Percentiles rank a stretch among this genome's conserved stretches.
Conservation (phyloP, 1,284 basidiomycete species). For the Cryptococcus sp. region DNA sequence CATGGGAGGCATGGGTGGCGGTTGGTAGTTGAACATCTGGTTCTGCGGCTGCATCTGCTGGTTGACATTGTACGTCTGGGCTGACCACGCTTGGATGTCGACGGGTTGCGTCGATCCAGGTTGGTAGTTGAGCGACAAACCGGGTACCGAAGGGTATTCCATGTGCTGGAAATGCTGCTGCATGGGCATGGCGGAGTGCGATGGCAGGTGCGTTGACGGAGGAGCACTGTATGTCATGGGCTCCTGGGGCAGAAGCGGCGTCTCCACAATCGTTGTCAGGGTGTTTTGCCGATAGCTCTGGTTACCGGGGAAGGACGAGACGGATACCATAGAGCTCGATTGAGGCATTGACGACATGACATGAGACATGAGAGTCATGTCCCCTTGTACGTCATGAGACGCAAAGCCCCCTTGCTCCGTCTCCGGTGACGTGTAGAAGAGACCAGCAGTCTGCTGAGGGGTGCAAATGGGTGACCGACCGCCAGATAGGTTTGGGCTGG, state of each 20-base stretch:
- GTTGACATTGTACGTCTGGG: constrained; percentile 16
- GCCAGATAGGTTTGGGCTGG: constrained; percentile 20
- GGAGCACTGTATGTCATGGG: constrained; percentile 14
- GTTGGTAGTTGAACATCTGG: constrained; percentile 1
- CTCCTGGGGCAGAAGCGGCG: constrained; percentile 17
- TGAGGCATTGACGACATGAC: constrained; percentile 15
- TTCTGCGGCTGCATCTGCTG: constrained; percentile 4
- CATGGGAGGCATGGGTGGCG: constrained; percentile 9
- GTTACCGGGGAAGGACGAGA: constrained; percentile 21
- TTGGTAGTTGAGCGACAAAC: constrained; percentile 16
- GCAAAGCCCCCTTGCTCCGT: constrained; percentile 18
- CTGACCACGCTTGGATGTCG: constrained; percentile 24
- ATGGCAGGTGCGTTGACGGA: constrained; percentile 10
- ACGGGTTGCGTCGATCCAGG: constrained; percentile 13
- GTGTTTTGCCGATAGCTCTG: constrained; percentile 18
- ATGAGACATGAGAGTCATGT: constrained; percentile 23
- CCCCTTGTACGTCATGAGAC: constrained; percentile 13
- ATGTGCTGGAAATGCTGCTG: constrained; percentile 18
- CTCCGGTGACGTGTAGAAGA: constrained; percentile 23
- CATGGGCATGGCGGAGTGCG: constrained; percentile 10
- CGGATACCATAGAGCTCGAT: constrained; percentile 23
- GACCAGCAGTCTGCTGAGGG: constrained; percentile 14
- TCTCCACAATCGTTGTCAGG: constrained; percentile 24
- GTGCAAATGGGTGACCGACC: constrained; percentile 23
- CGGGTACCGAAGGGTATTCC: constrained; percentile 20